Percentiles rank a stretch among this genome's conserved stretches.
These are phyloP conservation scores for Apiotrichum gracile DNA, from an alignment of 1,284 basidiomycete genomes.

Conservation along the genomic window DNA sequence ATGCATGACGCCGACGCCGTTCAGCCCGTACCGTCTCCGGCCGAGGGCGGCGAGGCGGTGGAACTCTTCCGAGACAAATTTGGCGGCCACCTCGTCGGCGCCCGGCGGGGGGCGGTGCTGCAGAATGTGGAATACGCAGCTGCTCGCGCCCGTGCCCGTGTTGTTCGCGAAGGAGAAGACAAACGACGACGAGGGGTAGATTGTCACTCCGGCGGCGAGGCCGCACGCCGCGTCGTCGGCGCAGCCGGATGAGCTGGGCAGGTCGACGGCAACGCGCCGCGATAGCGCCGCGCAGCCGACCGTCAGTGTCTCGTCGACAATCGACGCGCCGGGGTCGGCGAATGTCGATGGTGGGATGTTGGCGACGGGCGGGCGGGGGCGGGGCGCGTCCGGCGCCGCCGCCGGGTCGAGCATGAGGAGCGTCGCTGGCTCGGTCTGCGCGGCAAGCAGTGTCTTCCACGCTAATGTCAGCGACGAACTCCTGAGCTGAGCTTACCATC, in stretches of 20 bases:
- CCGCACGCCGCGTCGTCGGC: background rate
- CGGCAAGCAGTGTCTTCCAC: constrained; percentile 16
- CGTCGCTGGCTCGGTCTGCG: constrained; percentile 10
- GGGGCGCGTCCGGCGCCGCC: background rate
- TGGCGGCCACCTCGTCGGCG: constrained; percentile 3
- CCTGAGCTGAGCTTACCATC: constrained; percentile 17
- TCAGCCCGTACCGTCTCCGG: constrained; percentile 18
- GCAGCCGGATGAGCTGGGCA: background rate
- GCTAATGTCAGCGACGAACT: constrained; percentile 5
- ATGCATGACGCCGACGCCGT: constrained; percentile 9
- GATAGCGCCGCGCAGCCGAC: constrained; percentile 9
- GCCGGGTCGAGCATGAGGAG: constrained; percentile 19
- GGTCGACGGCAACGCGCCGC: constrained; percentile 16
- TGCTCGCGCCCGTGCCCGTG: constrained; percentile 4
- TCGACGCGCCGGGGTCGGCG: constrained; percentile 23
- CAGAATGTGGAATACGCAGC: constrained; percentile 24
- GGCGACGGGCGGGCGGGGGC: constrained; percentile 13
- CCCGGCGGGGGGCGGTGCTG: constrained; percentile 14
- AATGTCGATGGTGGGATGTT: constrained; percentile 23
- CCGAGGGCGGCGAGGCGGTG: constrained; percentile 24
- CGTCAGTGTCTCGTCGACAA: constrained; percentile 32
- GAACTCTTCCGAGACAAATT: constrained; percentile 22
- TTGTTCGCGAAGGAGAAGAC: constrained; percentile 19
- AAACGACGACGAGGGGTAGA: constrained; percentile 28
- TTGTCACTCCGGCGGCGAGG: constrained; percentile 1